Conservation (phyloP, 2,329 filamentous ascomycete species). For the Cercospora sojina region DNA sequence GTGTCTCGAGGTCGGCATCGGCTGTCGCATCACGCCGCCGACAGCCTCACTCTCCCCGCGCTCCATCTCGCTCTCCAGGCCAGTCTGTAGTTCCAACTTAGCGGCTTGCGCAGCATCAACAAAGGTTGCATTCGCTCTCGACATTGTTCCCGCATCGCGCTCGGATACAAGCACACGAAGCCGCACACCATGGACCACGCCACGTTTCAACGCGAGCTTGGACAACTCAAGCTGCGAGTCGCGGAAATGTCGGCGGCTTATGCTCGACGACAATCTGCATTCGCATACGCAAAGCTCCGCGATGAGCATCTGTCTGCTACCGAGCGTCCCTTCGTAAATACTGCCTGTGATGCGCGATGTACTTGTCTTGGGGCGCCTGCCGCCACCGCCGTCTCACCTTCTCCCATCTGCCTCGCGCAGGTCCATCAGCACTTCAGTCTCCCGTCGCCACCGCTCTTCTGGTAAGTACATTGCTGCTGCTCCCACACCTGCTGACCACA, state of each 20-base stretch:
- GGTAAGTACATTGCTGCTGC: constrained; percentile 14
- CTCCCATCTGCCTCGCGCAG: background rate
- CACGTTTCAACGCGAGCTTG: constrained; percentile 31
- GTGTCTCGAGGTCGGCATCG: background rate
- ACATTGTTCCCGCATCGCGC: background rate
- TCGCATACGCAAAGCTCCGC: constrained; percentile 15
- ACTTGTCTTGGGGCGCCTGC: background rate
- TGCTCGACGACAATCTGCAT: constrained; percentile 4
- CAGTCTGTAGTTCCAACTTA: too few relatives aligned
- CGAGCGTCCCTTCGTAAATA: constrained; percentile 15
- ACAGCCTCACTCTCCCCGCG: constrained; percentile 7
- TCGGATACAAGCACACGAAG: background rate
- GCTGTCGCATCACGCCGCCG: background rate
- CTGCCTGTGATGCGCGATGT: background rate
- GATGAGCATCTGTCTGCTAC: constrained; percentile 17
- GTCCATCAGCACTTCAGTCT: constrained; percentile 14
- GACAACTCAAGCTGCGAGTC: constrained; percentile 29
- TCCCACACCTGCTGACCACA: background rate
- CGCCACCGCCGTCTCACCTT: background rate
- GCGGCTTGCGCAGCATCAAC: background rate
- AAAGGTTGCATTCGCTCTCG: background rate
- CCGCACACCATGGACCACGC: constrained; percentile 28
- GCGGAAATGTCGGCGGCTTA: constrained; percentile 24
- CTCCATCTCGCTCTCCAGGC: background rate
- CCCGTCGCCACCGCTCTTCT: constrained; percentile 28